Percentiles rank a stretch among this genome's conserved stretches.
Conservation (phyloP, 2,329 filamentous ascomycete genomes). For the Aspergillus sp. region DNA sequence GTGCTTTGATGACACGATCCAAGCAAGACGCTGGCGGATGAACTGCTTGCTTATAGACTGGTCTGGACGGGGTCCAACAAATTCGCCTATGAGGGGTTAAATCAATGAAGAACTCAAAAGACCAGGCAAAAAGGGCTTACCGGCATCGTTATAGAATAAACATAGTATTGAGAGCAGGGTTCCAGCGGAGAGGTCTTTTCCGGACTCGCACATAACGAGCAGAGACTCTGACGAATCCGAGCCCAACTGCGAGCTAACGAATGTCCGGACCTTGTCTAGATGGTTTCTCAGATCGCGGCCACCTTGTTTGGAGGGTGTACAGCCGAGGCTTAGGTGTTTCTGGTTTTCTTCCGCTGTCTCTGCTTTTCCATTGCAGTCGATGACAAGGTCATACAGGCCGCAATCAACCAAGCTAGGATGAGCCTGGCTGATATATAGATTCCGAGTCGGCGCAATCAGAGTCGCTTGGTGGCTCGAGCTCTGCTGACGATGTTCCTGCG, state of each 20-base stretch:
- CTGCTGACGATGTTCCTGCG: slow-evolving; percentile 34
- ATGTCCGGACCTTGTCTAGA: slow-evolving; percentile 65
- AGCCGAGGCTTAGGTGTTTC: slow-evolving; percentile 59
- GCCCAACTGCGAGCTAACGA: slow-evolving; percentile 50
- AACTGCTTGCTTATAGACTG: slow-evolving; percentile 69
- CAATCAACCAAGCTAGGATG: slow-evolving; percentile 40
- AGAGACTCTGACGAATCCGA: slow-evolving; percentile 41
- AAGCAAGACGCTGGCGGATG: slow-evolving; percentile 78
- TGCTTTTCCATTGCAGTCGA: slow-evolving; percentile 41
- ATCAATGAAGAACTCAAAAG: background rate
- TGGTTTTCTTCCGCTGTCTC: slow-evolving; percentile 43
- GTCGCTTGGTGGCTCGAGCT: slow-evolving; percentile 29
- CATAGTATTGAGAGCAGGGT: slow-evolving; percentile 77
- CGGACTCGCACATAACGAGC: slow-evolving; percentile 73
- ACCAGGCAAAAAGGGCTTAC: slow-evolving; percentile 39
- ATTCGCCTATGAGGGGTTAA: slow-evolving; percentile 33
- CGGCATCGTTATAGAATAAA: slow-evolving; percentile 69
- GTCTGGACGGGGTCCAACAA: slow-evolving; percentile 31
- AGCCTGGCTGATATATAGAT: slow-evolving; percentile 37
- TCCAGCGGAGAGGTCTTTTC: slow-evolving; percentile 80
- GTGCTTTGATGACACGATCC: slow-evolving; percentile 78
- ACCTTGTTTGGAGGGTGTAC: slow-evolving; percentile 75
- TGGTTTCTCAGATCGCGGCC: slow-evolving; percentile 80
- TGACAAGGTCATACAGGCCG: slow-evolving; percentile 51
- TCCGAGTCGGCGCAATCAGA: slow-evolving; percentile 44